Conservation (phyloP, 371 early-diverging fungal species). For the Haplosporangium sp. region DNA sequence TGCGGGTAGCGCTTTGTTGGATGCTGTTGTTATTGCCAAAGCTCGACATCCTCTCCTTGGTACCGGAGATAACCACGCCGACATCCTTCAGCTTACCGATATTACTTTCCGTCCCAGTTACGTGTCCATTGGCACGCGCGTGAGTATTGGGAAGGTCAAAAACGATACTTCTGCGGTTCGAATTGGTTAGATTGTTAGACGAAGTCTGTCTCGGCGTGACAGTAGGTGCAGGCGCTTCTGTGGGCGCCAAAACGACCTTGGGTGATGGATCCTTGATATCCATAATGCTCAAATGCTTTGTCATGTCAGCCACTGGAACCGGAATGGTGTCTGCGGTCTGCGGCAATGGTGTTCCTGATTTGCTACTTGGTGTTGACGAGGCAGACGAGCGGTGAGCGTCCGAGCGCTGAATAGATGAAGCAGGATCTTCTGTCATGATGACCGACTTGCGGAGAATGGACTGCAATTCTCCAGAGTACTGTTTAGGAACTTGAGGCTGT, state of each 20-base stretch:
- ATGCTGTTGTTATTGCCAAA: conserved; percentile 14
- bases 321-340: conserved; percentile 40
- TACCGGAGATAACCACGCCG: conserved; percentile 24
- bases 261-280: conserved; percentile 29
- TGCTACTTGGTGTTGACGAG: conserved; percentile 39
- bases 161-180: conserved; percentile 44
- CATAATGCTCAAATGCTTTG: conserved; percentile 38
- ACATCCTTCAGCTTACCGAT: conserved; percentile 42
- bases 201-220: conserved; percentile 16
- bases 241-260: conserved; percentile 15
- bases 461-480: conserved; percentile 39
- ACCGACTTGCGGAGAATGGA: conserved; percentile 40
- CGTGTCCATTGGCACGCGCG: conserved; percentile 10
- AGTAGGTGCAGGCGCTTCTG: conserved; percentile 4
- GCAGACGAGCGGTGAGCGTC: conserved; percentile 27
- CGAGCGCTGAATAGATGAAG: background rate
- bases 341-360: conserved; percentile 36
- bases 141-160: conserved; percentile 33
- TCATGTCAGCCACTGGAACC: conserved; percentile 35
- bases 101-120: conserved; percentile 7
- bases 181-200: background rate
- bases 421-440: conserved; percentile 5
- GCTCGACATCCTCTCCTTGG: conserved; percentile 39
- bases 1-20: conserved; percentile 25
- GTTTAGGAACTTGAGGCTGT: conserved; percentile 39